Evolutionary conservation across 2,329 filamentous ascomycete species (phyloP).

Genomic region (Exophiala phaeomuriformis): DNA sequence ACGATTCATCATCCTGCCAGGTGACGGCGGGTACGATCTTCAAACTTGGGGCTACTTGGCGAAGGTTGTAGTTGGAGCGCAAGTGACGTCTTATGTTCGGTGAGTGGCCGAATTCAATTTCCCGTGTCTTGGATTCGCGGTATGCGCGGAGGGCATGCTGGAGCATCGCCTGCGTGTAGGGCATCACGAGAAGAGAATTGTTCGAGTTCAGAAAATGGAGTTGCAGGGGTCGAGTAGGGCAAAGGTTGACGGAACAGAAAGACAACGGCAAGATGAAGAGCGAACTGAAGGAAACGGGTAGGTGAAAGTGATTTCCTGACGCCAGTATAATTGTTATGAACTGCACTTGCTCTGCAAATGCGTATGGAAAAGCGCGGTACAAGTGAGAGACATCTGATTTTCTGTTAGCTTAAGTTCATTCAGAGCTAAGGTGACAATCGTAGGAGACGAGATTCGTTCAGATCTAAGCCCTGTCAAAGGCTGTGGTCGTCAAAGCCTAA

Average conservation of each 20-base stretch:
- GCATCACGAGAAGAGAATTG: constrained; percentile 4
- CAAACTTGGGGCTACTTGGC: neutral
- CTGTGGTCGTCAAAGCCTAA: constrained; percentile 68
- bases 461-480: constrained; percentile 63
- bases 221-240: neutral
- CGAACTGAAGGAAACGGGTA: neutral
- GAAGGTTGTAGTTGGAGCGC: constrained; percentile 14
- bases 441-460: constrained; percentile 27
- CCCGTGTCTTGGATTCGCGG: constrained; percentile 5
- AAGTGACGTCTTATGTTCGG: constrained; percentile 7
- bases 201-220: neutral
- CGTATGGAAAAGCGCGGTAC: neutral
- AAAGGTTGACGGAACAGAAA: neutral
- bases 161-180: constrained; percentile 15
- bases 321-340: neutral
- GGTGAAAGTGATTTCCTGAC: neutral
- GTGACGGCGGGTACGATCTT: neutral
- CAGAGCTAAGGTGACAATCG: neutral
- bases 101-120: neutral
- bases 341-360: neutral
- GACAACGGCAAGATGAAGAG: neutral
- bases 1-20: constrained; percentile 12
- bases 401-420: neutral
- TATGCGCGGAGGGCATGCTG: constrained; percentile 15
- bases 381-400: neutral